phyloP scores from a whole-genome alignment of 371 early-diverging fungal genomes.

The Apophysomyces trapeziformis region DNA sequence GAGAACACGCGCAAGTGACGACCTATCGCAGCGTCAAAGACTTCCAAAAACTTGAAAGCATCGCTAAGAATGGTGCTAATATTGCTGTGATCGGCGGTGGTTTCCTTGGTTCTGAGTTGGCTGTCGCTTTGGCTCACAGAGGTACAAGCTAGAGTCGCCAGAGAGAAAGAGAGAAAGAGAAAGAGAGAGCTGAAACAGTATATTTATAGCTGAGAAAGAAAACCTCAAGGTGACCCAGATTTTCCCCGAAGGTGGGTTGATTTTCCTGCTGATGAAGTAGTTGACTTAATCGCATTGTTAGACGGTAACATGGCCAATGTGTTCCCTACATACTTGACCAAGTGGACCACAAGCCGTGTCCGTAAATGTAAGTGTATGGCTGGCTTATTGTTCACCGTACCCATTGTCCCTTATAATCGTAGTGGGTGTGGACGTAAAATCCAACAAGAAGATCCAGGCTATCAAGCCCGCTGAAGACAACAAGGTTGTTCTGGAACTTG shows the following conservation, averaged over 20 bases:
- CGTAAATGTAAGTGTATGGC: slow-evolving; percentile 44
- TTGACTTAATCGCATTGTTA: slow-evolving; percentile 2
- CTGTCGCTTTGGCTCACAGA: slow-evolving; percentile 67
- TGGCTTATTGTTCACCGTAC: not conserved
- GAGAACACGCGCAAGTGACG: slow-evolving; percentile 44
- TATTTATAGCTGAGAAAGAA: slow-evolving; percentile 44
- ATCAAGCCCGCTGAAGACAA: slow-evolving; percentile 44
- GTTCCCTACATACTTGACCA: slow-evolving; percentile 72
- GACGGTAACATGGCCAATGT: slow-evolving; percentile 77
- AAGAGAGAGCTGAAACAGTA: not conserved
- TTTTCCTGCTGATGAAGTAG: not conserved
- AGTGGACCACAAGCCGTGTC: slow-evolving; percentile 71
- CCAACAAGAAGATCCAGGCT: slow-evolving; percentile 49
- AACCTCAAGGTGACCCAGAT: slow-evolving; percentile 68
- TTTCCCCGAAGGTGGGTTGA: slow-evolving; percentile 64
- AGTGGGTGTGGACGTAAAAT: slow-evolving; percentile 68
- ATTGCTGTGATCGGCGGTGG: slow-evolving; percentile 79
- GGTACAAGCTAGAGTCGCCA: slow-evolving; percentile 28
- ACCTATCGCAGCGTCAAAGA: slow-evolving; percentile 74
- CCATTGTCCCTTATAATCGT: not conserved
- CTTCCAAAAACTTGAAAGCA: slow-evolving; percentile 57
- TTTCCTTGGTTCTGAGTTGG: slow-evolving; percentile 77
- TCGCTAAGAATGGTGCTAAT: slow-evolving; percentile 55
- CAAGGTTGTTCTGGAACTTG: slow-evolving; percentile 57
- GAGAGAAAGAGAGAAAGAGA: not conserved